Conservation (phyloP, 1,284 basidiomycete genomes). For the Papiliotrema laurentii region DNA sequence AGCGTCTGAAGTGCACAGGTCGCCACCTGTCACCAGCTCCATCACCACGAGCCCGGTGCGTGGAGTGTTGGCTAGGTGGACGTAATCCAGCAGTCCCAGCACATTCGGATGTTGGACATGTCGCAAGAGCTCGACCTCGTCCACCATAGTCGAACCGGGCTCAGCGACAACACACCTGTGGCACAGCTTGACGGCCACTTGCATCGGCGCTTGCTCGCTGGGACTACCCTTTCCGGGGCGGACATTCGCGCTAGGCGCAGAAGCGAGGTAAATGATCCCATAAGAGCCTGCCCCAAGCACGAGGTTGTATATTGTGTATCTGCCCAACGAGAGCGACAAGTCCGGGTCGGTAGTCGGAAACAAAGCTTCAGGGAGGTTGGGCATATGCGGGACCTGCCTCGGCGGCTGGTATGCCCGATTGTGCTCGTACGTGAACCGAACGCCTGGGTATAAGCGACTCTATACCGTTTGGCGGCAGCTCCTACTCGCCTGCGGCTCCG, state of each 20-base stretch:
- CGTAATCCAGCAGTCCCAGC: too few species aligned
- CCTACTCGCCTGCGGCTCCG: background rate
- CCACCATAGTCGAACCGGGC: too few species aligned
- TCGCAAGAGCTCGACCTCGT: too few species aligned
- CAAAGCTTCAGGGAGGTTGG: background rate
- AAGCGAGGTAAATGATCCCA: slow-evolving; percentile 70
- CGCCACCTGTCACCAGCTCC: too few species aligned
- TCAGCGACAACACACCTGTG: too few species aligned
- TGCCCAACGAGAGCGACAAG: background rate
- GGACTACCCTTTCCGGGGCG: too few species aligned
- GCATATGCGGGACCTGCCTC: background rate
- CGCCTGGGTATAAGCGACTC: too few species aligned
- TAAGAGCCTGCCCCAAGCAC: slow-evolving; percentile 59
- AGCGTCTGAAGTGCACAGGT: too few species aligned
- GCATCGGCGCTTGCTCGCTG: background rate
- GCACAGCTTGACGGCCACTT: background rate
- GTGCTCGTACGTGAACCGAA: slow-evolving; percentile 10
- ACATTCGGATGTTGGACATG: too few species aligned
- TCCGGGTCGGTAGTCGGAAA: background rate
- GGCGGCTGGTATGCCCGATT: background rate
- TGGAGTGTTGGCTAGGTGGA: too few species aligned
- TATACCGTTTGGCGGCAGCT: background rate
- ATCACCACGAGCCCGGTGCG: too few species aligned
- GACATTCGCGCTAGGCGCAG: too few species aligned
- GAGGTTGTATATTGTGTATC: slow-evolving; percentile 18